phyloP scores from a whole-genome alignment of 1,284 basidiomycete species.

The Trichosporon sp. region DNA sequence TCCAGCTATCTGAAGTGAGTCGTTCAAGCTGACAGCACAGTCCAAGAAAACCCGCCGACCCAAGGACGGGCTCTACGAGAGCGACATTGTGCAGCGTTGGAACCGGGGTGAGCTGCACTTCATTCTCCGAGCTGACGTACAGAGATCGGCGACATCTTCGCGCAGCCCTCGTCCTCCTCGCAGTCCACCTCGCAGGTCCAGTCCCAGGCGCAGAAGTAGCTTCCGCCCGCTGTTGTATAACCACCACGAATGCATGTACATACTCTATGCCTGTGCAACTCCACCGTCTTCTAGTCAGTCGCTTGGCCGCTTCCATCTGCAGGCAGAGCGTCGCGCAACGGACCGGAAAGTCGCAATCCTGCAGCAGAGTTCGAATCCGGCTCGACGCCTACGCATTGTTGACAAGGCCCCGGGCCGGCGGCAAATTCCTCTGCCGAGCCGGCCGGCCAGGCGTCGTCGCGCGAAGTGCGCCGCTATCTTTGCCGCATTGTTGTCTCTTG shows the following conservation, averaged over 20 bases:
- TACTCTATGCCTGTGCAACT: neutral
- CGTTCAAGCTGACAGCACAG: slow-evolving; percentile 10
- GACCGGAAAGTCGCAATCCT: neutral
- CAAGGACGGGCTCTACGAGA: slow-evolving; percentile 28
- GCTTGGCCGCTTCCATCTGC: too few relatives aligned
- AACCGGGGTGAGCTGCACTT: slow-evolving; percentile 29
- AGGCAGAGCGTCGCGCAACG: too few relatives aligned
- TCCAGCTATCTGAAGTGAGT: too few relatives aligned
- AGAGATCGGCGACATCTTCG: slow-evolving; percentile 41
- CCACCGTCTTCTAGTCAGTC: too few relatives aligned
- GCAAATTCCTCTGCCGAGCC: neutral
- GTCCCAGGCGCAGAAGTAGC: neutral
- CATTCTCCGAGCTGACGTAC: slow-evolving; percentile 5
- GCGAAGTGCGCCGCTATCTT: neutral
- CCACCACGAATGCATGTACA: neutral
- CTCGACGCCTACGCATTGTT: neutral
- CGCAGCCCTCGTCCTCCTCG: neutral
- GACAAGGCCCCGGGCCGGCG: neutral
- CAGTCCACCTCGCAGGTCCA: neutral
- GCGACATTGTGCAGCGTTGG: slow-evolving; percentile 40
- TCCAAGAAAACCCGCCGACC: neutral
- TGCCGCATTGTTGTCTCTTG: neutral
- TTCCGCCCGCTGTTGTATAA: neutral
- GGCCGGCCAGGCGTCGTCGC: neutral
- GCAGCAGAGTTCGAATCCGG: neutral